Base-by-base conservation (phyloP, 495 filamentous ascomycete species). In the Physcia stellaris region DNA sequence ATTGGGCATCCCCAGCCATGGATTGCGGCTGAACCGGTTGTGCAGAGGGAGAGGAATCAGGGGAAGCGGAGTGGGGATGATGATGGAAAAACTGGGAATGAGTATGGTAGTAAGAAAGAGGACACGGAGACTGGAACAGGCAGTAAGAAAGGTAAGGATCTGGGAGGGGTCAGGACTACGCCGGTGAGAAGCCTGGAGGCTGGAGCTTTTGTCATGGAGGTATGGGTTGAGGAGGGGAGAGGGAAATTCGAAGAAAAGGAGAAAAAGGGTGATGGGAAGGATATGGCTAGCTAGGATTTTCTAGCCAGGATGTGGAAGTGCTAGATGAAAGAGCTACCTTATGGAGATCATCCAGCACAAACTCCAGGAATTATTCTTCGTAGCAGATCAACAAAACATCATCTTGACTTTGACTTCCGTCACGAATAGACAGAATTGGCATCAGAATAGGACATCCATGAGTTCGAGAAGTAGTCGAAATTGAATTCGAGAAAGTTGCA, bases 191-290 rank as follows among this genome's bases (percentile, higher is more conserved):
- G 60, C 39, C 58, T 72, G 26, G 68, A 72, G 47, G 63, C 65
- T 16, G 68, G 68, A 22, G 68, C 70, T 43, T 60, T 72, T 43
- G 60, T 60, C 27, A 54, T 72, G 49, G 68, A 71, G 49, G 49
- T 71, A 46, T 72, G 67, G 68, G 62, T 71, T 36, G 68, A 72
- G 56, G 67, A 72, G 51, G 65, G 65, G 46, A 63, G 57, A 41
- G 67, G 67, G 55, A 72, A 71, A 50, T 68, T 70, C 43, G 63
- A n/a, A n/a, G n/a, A n/a, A n/a, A n/a, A n/a, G n/a, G n/a, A n/a
- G n/a, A n/a, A n/a, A n/a, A n/a, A n/a, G n/a, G n/a, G n/a, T n/a
- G n/a, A n/a, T n/a, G n/a, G n/a, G n/a, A n/a, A n/a, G n/a, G n/a
- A n/a, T n/a, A n/a, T n/a, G n/a, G n/a, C n/a, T n/a, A n/a, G n/a